Conservation (phyloP, 2,329 filamentous ascomycete species). For the Kalmusia sp. region DNA sequence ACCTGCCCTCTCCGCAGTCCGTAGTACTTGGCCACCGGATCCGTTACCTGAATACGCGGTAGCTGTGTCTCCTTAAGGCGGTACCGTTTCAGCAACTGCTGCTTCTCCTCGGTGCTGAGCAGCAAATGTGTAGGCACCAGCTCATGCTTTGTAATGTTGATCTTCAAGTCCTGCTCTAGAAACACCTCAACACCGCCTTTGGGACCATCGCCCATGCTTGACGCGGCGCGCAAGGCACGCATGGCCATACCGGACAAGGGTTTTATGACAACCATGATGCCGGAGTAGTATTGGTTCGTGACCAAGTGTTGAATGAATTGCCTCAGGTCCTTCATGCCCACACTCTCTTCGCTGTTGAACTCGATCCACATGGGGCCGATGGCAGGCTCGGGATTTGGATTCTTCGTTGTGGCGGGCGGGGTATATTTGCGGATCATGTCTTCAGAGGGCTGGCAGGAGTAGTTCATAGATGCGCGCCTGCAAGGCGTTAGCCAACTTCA, state of each 20-base stretch:
- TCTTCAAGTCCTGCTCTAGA: slow-evolving; percentile 90
- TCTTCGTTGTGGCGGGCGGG: slow-evolving; percentile 70
- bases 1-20: slow-evolving; percentile 91
- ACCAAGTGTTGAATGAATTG: slow-evolving; percentile 84
- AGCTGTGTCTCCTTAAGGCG: slow-evolving; percentile 97
- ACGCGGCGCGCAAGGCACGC: slow-evolving; percentile 40
- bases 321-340: slow-evolving; percentile 93
- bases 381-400: slow-evolving; percentile 74
- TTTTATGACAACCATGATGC: slow-evolving; percentile 86
- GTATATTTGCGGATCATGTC: slow-evolving; percentile 87
- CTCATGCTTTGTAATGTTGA: slow-evolving; percentile 98
- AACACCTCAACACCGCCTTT: slow-evolving; percentile 95
- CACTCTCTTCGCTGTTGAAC: slow-evolving; percentile 79
- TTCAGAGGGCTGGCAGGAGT: slow-evolving; percentile 84
- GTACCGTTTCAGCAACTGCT: slow-evolving; percentile 83
- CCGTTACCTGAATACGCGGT: slow-evolving; percentile 86
- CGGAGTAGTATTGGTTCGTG: slow-evolving; percentile 82
- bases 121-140: slow-evolving; percentile 93
- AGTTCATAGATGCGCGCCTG: slow-evolving; percentile 84
- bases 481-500: slow-evolving; percentile 14
- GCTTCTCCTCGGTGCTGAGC: slow-evolving; percentile 89
- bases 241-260: slow-evolving; percentile 80
- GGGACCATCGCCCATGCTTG: slow-evolving; percentile 54
- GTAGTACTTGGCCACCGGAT: slow-evolving; percentile 91
- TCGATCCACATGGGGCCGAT: slow-evolving; percentile 93